These are phyloP conservation scores for Inonotus hispidus DNA, from an alignment of 1,284 basidiomycete species.

Conservation along the genomic window DNA sequence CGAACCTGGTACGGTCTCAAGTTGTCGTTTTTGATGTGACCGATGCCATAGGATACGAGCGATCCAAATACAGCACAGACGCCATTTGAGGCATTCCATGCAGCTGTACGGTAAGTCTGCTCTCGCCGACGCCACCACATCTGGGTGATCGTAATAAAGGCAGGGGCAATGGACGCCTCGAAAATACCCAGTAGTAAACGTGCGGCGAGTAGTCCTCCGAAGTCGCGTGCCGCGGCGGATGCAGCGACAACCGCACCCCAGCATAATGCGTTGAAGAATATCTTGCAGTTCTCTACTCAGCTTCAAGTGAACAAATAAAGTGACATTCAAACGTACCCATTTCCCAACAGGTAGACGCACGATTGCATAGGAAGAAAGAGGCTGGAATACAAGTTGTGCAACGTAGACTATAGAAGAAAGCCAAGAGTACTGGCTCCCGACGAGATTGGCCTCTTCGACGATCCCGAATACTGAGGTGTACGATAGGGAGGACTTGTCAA, in stretches of 20 bases:
- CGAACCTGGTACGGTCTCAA: conserved; percentile 14
- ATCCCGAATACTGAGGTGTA: conserved; percentile 34
- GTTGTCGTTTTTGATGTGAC: conserved; percentile 12
- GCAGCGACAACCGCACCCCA: conserved; percentile 14
- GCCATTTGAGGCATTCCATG: conserved; percentile 10
- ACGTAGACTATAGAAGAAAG: conserved; percentile 25
- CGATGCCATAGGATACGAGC: background rate
- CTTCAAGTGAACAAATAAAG: conserved; percentile 9
- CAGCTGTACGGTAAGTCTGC: conserved; percentile 14
- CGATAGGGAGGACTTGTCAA: conserved; percentile 16
- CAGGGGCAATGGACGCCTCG: conserved; percentile 34
- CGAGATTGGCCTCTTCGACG: conserved; percentile 30
- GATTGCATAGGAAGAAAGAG: conserved; percentile 14
- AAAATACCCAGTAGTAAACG: conserved; percentile 40
- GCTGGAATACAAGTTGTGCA: conserved; percentile 14
- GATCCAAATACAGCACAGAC: background rate
- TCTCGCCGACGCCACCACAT: conserved; percentile 18
- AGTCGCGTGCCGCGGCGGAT: background rate
- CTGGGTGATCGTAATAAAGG: conserved; percentile 15
- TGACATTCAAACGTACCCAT: conserved; percentile 7
- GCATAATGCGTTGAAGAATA: conserved; percentile 17
- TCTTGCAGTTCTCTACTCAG: conserved; percentile 26
- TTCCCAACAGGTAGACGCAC: conserved; percentile 12
- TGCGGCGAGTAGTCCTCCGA: background rate
- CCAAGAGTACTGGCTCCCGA: conserved; percentile 30